Evolutionary conservation across 805 yeast genomes (phyloP).

Genomic region (Ogataea nakhonphanomensis): DNA sequence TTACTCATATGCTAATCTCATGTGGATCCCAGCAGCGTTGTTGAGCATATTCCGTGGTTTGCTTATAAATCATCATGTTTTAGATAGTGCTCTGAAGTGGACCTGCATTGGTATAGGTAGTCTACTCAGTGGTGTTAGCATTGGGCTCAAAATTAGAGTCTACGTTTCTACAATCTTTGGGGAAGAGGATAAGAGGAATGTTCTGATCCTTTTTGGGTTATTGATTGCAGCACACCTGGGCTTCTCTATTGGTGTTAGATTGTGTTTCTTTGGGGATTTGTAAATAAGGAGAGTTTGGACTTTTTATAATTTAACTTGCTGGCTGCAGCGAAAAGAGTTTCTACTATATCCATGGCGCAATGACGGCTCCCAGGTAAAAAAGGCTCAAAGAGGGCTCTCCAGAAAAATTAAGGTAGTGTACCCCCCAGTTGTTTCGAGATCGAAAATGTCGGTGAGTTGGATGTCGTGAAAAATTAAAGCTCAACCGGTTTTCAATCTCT

Average conservation of each 20-base stretch:
- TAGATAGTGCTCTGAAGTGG: conserved; percentile 59
- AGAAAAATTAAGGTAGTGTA: too few species aligned
- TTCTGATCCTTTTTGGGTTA: conserved; percentile 36
- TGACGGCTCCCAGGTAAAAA: too few species aligned
- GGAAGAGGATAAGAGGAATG: conserved; percentile 36
- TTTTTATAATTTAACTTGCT: too few species aligned
- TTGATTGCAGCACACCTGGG: conserved; percentile 50
- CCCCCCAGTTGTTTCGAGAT: conserved; percentile 1
- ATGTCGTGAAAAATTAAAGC: conserved; percentile 12
- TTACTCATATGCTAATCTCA: conserved; percentile 79
- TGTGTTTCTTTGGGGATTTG: conserved; percentile 50
- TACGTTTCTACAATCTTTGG: conserved; percentile 34
- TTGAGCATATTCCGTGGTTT: conserved; percentile 56
- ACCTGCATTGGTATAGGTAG: conserved; percentile 57
- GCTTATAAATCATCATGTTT: conserved; percentile 41
- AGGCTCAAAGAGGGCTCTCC: too few species aligned
- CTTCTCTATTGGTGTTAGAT: conserved; percentile 62
- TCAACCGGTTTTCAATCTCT: conserved; percentile 6
- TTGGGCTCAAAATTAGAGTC: conserved; percentile 43
- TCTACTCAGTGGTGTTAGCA: conserved; percentile 55
- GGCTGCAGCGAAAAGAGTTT: too few species aligned
- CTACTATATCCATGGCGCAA: too few species aligned
- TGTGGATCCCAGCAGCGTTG: conserved; percentile 83
- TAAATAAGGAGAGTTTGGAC: conserved; percentile 4
- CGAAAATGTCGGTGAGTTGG: conserved; percentile 6